These are phyloP conservation scores for Schwanniomyces sp. DNA, from an alignment of 805 yeast species.

Conservation along the genomic window DNA sequence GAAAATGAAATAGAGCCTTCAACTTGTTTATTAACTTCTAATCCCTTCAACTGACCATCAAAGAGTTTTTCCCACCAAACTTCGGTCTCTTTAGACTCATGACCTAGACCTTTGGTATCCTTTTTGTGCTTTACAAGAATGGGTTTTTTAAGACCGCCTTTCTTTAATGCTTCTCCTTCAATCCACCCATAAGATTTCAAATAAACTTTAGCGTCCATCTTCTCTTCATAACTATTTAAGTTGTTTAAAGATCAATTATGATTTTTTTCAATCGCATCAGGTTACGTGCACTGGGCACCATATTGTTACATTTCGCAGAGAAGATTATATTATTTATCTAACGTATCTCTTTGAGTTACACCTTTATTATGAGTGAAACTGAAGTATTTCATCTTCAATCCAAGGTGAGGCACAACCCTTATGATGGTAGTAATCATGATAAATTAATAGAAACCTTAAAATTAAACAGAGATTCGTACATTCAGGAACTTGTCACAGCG, in stretches of 20 bases:
- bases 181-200: slow-evolving; percentile 84
- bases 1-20: slow-evolving; percentile 48
- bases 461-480: slow-evolving; percentile 1
- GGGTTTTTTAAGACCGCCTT: slow-evolving; percentile 83
- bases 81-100: slow-evolving; percentile 71
- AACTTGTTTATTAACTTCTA: slow-evolving; percentile 52
- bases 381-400: slow-evolving; percentile 4
- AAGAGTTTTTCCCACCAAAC: slow-evolving; percentile 98
- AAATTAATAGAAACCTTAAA: slow-evolving; percentile 12
- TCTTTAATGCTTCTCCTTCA: slow-evolving; percentile 80
- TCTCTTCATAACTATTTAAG: background rate
- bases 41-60: slow-evolving; percentile 83
- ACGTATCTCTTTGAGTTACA: background rate
- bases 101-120: slow-evolving; percentile 89
- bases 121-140: slow-evolving; percentile 86
- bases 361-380: background rate
- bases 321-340: background rate
- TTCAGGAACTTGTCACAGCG: slow-evolving; percentile 7
- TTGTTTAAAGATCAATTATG: background rate
- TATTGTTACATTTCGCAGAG: background rate
- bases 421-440: slow-evolving; percentile 12
- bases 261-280: slow-evolving; percentile 4
- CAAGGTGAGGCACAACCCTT: slow-evolving; percentile 11
- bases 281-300: slow-evolving; percentile 3
- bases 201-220: slow-evolving; percentile 76